A percentile compares a stretch with the other conserved stretches of the same genome.
phyloP scores from a whole-genome alignment of 306 rosid species.

The Cercis canadensis region DNA sequence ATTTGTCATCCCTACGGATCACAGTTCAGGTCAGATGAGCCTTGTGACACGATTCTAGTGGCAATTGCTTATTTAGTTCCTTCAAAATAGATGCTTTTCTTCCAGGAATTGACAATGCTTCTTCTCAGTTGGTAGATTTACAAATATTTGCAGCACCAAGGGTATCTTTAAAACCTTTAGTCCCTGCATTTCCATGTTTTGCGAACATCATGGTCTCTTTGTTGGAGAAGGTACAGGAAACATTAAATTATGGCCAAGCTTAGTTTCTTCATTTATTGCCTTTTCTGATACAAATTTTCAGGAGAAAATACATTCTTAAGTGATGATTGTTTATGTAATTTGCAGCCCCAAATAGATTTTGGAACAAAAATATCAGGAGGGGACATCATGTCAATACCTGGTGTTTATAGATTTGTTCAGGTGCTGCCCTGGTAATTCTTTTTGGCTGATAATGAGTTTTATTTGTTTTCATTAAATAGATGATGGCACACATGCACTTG shows the following conservation, averaged over 20 bases:
- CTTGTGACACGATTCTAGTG: constrained; percentile 21
- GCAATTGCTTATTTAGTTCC: constrained; percentile 24
- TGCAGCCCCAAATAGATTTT: constrained; percentile 92
- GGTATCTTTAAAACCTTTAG: constrained; percentile 80
- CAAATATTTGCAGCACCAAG: constrained; percentile 77
- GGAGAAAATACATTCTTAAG: constrained; percentile 17
- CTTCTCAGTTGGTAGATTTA: constrained; percentile 79
- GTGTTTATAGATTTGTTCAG: constrained; percentile 84
- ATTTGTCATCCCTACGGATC: constrained; percentile 59
- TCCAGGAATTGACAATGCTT: constrained; percentile 43
- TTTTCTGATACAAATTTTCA: constrained; percentile 16
- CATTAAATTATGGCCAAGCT: not conserved
- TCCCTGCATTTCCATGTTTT: constrained; percentile 94
- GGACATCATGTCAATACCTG: constrained; percentile 91
- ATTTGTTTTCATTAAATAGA: constrained; percentile 29
- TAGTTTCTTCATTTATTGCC: constrained; percentile 13
- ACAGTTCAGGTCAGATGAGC: constrained; percentile 72
- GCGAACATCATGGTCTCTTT: constrained; percentile 71
- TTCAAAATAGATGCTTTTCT: constrained; percentile 24
- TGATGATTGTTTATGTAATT: constrained; percentile 13
- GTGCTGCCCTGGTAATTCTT: constrained; percentile 58
- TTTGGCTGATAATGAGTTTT: constrained; percentile 3
- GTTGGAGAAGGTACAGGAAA: constrained; percentile 78
- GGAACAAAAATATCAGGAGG: constrained; percentile 87
- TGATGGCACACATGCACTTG: not conserved